These are phyloP conservation scores for Phragmites australis DNA, from an alignment of 176 grass and related monocot genomes.

Conservation along the genomic window DNA sequence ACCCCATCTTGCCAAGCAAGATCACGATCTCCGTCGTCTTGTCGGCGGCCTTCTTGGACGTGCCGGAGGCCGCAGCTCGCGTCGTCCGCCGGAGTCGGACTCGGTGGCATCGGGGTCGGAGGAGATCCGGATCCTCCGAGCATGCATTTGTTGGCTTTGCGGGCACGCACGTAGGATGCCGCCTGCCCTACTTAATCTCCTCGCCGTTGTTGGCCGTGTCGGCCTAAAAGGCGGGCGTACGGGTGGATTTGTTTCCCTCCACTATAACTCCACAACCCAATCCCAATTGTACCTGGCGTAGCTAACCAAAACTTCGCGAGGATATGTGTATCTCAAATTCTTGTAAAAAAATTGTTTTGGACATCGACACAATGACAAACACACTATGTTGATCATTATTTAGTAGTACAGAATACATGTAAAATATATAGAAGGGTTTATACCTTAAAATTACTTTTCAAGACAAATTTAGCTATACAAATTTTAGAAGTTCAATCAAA, in stretches of 20 bases:
- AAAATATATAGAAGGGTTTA: no score
- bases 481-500: no score
- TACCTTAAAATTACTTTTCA: no score
- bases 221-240: background rate
- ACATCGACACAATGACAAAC: no score
- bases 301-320: no score
- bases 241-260: background rate
- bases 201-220: background rate
- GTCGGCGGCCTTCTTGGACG: background rate
- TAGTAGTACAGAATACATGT: no score
- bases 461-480: no score
- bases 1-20: background rate
- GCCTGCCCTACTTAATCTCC: background rate
- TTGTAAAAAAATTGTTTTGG: no score
- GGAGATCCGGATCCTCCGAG: background rate
- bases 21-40: background rate
- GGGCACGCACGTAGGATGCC: background rate
- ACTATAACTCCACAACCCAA: no score
- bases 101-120: slow-evolving; percentile 33
- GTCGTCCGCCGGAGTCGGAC: slow-evolving; percentile 21
- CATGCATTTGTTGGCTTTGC: background rate
- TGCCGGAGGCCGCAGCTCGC: background rate
- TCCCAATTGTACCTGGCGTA: no score
- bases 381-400: no score
- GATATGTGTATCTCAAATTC: no score